Percentiles rank a stretch among this genome's conserved stretches.
Evolutionary conservation across 148 eudicot genomes (phyloP).

Genomic region (Rhododendron mucronatum): DNA sequence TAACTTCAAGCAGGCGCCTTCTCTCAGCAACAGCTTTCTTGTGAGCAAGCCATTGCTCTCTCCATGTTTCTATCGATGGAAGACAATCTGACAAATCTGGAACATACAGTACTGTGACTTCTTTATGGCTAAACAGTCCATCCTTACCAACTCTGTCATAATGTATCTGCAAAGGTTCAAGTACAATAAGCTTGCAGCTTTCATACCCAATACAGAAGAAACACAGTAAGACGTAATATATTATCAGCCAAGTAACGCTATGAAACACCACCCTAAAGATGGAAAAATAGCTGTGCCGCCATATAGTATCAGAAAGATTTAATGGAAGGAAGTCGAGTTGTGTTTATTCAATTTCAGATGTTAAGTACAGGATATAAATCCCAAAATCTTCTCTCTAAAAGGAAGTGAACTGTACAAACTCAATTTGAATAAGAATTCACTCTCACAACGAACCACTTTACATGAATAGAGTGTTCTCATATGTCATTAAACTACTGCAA

Average conservation of each 20-base stretch:
- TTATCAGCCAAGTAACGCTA: neutral
- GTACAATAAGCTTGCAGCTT: neutral
- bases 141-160: constrained; percentile 86
- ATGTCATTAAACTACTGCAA: neutral
- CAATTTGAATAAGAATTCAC: neutral
- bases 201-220: constrained; percentile 4
- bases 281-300: neutral
- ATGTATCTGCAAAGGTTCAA: constrained; percentile 68
- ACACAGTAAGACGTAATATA: neutral
- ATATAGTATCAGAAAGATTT: neutral
- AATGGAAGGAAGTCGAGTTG: neutral
- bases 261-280: neutral
- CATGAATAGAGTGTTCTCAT: neutral
- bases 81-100: constrained; percentile 90
- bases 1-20: constrained; percentile 37
- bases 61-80: constrained; percentile 77
- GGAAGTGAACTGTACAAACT: neutral
- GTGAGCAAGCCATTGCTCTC: constrained; percentile 81
- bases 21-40: constrained; percentile 70
- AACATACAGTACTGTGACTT: constrained; percentile 78
- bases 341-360: neutral
- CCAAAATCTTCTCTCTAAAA: neutral
- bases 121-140: constrained; percentile 90
- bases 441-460: neutral
- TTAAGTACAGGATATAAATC: neutral